These are phyloP conservation scores for Puccinia hordei DNA, from an alignment of 1,284 basidiomycete genomes.

Conservation along the genomic window DNA sequence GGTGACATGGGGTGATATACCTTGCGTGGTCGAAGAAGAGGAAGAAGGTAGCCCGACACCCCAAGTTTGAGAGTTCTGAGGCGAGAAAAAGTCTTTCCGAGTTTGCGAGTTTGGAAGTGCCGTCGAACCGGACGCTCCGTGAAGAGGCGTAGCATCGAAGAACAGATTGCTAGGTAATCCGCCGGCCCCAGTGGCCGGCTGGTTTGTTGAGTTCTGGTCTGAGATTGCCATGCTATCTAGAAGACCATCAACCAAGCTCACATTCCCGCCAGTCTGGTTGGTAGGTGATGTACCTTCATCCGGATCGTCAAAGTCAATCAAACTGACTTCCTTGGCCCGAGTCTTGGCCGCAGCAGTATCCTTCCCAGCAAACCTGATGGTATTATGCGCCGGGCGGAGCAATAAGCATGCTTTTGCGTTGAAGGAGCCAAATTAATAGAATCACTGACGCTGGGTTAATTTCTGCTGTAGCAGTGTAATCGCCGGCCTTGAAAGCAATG, in stretches of 20 bases:
- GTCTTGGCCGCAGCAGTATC: slow-evolving; percentile 43
- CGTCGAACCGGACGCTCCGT: background rate
- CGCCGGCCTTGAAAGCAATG: slow-evolving; percentile 86
- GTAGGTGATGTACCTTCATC: slow-evolving; percentile 14
- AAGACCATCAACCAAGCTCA: slow-evolving; percentile 27
- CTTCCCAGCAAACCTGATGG: slow-evolving; percentile 40
- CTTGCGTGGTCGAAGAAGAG: background rate
- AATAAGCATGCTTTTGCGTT: background rate
- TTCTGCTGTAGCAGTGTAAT: slow-evolving; percentile 71
- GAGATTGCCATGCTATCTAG: slow-evolving; percentile 30
- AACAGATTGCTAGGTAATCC: slow-evolving; percentile 16
- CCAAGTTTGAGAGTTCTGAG: slow-evolving; percentile 13
- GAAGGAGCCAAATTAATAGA: background rate
- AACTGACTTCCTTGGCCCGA: slow-evolving; percentile 49
- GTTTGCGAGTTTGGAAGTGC: background rate
- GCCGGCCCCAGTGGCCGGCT: background rate
- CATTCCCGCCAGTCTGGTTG: background rate
- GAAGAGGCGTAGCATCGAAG: slow-evolving; percentile 34
- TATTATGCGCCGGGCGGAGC: background rate
- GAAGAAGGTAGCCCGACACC: background rate
- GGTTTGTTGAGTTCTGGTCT: slow-evolving; percentile 4
- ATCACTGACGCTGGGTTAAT: slow-evolving; percentile 60
- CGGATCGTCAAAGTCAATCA: slow-evolving; percentile 48
- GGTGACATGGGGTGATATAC: slow-evolving; percentile 8
- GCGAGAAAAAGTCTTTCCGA: slow-evolving; percentile 22